These are phyloP conservation scores for Acanthamoeba healyi DNA, from an alignment of 208 protist genomes.

Conservation along the genomic window DNA sequence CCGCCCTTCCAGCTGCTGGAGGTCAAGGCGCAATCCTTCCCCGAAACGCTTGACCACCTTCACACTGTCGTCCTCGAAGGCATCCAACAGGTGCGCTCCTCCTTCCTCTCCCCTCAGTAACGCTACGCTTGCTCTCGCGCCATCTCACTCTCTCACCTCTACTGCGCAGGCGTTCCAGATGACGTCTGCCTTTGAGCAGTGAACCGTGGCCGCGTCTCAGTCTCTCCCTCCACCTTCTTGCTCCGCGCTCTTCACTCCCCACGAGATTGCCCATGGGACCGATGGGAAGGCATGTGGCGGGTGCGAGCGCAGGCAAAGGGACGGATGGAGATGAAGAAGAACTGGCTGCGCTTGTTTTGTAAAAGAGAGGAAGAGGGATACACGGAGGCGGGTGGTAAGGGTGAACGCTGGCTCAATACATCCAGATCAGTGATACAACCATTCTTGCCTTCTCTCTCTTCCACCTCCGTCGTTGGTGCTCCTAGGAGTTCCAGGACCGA, in stretches of 20 bases:
- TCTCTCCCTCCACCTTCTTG: too few species aligned
- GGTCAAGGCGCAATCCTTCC: conserved; percentile 78
- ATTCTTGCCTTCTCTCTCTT: neutral
- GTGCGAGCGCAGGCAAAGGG: too few species aligned
- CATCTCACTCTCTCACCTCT: neutral
- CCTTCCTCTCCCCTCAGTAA: neutral
- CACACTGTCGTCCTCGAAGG: conserved; percentile 82
- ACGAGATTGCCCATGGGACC: too few species aligned
- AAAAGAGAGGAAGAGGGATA: too few species aligned
- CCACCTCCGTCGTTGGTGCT: neutral
- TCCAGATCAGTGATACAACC: too few species aligned
- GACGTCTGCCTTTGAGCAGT: neutral
- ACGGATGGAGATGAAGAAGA: too few species aligned
- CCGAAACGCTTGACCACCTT: conserved; percentile 79
- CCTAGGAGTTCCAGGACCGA: neutral
- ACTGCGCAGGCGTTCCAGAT: conserved; percentile 5
- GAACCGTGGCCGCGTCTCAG: neutral
- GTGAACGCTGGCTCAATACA: too few species aligned
- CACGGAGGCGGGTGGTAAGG: too few species aligned
- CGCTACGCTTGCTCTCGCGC: neutral
- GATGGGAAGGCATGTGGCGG: too few species aligned
- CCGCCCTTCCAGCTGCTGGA: conserved; percentile 82
- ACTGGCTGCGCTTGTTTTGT: too few species aligned
- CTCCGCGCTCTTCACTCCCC: too few species aligned
- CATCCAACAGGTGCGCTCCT: conserved; percentile 72